Evolutionary conservation across 202 grass and related monocot genomes (phyloP).

Genomic region (Bolboschoenoplectus hybrid): DNA sequence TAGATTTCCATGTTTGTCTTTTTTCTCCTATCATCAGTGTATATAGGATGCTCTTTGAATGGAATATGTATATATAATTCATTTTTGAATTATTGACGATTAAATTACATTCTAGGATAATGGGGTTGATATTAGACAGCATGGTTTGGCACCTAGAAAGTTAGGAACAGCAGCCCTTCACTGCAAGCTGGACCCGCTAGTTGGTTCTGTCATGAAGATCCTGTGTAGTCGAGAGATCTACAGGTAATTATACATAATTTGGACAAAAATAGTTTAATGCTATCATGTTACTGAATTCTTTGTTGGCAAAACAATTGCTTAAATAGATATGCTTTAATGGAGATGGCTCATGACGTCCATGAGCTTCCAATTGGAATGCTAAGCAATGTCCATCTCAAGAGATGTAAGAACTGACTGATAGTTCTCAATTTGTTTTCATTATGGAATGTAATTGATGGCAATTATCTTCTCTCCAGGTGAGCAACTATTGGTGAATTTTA

Average conservation of each 20-base stretch:
- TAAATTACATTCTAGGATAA: slow-evolving; percentile 45
- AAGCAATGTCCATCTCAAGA: slow-evolving; percentile 64
- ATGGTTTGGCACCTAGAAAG: slow-evolving; percentile 52
- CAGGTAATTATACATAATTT: slow-evolving; percentile 42
- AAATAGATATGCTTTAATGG: slow-evolving; percentile 76
- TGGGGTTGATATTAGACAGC: slow-evolving; percentile 64
- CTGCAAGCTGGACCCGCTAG: slow-evolving; percentile 67
- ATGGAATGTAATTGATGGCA: not conserved
- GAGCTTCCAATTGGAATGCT: slow-evolving; percentile 81
- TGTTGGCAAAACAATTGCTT: slow-evolving; percentile 9
- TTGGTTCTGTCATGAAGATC: slow-evolving; percentile 66
- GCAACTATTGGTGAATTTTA: slow-evolving; percentile 56
- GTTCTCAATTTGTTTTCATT: slow-evolving; percentile 7
- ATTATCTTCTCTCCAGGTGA: slow-evolving; percentile 48
- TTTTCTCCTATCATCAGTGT: not conserved
- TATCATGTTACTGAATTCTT: not conserved
- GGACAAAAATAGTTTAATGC: not conserved
- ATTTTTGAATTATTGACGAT: not conserved
- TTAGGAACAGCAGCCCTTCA: slow-evolving; percentile 58
- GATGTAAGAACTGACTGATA: slow-evolving; percentile 48
- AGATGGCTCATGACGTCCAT: slow-evolving; percentile 65
- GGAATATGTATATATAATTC: not conserved
- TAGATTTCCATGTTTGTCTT: not conserved
- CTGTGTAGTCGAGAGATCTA: slow-evolving; percentile 93
- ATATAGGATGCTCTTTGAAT: not conserved